Percentiles rank a stretch among this genome's conserved stretches.
These are phyloP conservation scores for Kwoniella heveanensis DNA, from an alignment of 768 basidiomycete genomes.

Conservation along the genomic window DNA sequence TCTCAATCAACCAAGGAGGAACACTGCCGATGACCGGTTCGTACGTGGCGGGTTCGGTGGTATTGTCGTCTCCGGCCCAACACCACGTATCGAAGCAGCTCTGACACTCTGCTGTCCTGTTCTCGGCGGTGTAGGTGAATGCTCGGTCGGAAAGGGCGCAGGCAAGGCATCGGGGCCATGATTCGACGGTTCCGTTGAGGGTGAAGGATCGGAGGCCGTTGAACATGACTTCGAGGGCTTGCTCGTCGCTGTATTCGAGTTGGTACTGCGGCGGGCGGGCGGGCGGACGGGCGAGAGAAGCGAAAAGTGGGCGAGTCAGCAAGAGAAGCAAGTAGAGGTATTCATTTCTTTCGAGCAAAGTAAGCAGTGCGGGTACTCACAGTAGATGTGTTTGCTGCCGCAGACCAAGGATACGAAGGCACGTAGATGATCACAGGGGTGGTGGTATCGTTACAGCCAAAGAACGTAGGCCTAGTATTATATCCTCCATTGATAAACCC, in stretches of 20 bases:
- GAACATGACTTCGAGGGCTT: constrained; percentile 65
- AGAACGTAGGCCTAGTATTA: constrained; percentile 50
- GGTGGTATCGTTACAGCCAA: constrained; percentile 57
- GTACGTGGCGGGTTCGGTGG: constrained; percentile 40
- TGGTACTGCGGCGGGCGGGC: too few species aligned
- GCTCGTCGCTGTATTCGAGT: constrained; percentile 64
- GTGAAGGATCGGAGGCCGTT: constrained; percentile 63
- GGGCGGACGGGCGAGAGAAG: not conserved
- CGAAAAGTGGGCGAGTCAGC: constrained; percentile 2
- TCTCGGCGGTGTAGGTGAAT: constrained; percentile 38
- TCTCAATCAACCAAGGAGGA: constrained; percentile 35
- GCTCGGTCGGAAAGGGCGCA: constrained; percentile 68
- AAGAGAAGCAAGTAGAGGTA: not conserved
- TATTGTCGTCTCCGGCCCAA: constrained; percentile 53
- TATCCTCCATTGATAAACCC: constrained; percentile 53
- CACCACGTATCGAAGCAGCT: constrained; percentile 54
- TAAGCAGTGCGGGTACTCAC: too few species aligned
- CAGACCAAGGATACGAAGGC: constrained; percentile 66
- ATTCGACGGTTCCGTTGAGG: constrained; percentile 62
- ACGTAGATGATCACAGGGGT: constrained; percentile 74
- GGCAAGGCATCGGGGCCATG: constrained; percentile 69
- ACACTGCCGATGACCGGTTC: constrained; percentile 44
- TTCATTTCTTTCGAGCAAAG: too few species aligned
- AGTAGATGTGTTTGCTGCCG: constrained; percentile 48
- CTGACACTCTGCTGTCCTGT: constrained; percentile 48